Base-by-base conservation (phyloP, 352 stramenopile genomes). In the Hyaloperonospora brassicae region DNA sequence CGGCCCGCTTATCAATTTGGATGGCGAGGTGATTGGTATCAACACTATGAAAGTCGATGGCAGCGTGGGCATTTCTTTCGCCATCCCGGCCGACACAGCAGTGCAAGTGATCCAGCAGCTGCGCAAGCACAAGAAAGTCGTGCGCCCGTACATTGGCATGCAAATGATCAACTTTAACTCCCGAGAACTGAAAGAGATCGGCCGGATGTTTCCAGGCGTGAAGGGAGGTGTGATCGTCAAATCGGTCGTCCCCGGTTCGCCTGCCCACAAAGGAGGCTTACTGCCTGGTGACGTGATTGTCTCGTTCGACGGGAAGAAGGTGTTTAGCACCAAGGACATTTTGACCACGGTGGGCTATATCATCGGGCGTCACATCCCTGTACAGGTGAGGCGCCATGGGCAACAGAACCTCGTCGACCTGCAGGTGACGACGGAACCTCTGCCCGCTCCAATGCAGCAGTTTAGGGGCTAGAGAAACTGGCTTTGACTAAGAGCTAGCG, bases 41-140 rank as follows among this genome's bases (percentile, higher is more conserved):
- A 97, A 97, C 68, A 95, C 86, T 7, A 95, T 97, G 78, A 97
- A 97, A 62, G 80, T 96, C n/a, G 76, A 86, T 52, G 79, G 82
- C 14, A 87, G 76, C 49, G 86, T 86, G 24, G 90, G 90, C 10
- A 96, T 97, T 43, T 89, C 83, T 30, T 97, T 97, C 46, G 91
- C 91, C 21, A 97, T 97, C 35, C 91, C 91, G 24, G 94, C 95
- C 12, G 90, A 97, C 63, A 96, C 72, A 31, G 90, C 89, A 30
- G 61, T 64, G 10, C 75, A 95, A 55, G 84, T 97, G 43, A 95
- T 97, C 55, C 67, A 86, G 21, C 87, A 97, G 61, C 66, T 97
- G 47, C 71, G 86, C 38, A 78, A 88, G 53, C 76, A 91, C 61
- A 89, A 87, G 49, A 90, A 89, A 41, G 89, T 97, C 14, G 68